These are phyloP conservation scores for Yamadazyma dushanensis DNA, from an alignment of 1,139 yeast species.

Conservation along the genomic window DNA sequence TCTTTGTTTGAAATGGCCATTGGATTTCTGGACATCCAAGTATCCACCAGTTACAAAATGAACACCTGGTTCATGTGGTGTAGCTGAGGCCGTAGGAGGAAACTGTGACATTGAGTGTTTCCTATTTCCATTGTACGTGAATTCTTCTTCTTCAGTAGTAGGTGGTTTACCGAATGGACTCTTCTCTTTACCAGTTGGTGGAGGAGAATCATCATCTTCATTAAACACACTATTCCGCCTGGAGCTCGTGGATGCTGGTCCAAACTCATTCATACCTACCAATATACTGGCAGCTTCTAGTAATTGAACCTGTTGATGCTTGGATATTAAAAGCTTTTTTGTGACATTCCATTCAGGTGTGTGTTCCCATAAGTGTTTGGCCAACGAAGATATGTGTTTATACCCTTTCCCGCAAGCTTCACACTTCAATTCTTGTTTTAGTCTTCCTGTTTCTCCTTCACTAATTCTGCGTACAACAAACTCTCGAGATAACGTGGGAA, in stretches of 20 bases:
- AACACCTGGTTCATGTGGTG: slow-evolving; percentile 6
- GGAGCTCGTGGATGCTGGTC: slow-evolving; percentile 6
- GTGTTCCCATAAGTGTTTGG: slow-evolving; percentile 77
- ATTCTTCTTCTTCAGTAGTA: background rate
- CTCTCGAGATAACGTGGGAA: slow-evolving; percentile 61
- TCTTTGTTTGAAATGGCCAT: slow-evolving; percentile 5
- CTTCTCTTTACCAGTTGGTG: slow-evolving; percentile 3
- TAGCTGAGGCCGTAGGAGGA: slow-evolving; percentile 15
- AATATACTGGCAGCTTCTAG: slow-evolving; percentile 86
- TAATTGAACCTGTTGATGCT: slow-evolving; percentile 88
- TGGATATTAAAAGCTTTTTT: slow-evolving; percentile 74
- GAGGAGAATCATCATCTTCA: slow-evolving; percentile 15
- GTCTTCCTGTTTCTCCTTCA: slow-evolving; percentile 83
- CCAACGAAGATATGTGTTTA: slow-evolving; percentile 77
- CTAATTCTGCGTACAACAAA: slow-evolving; percentile 80
- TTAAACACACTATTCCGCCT: slow-evolving; percentile 17
- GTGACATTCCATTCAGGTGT: slow-evolving; percentile 93
- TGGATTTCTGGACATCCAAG: slow-evolving; percentile 8
- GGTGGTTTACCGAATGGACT: background rate
- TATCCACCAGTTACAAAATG: slow-evolving; percentile 10
- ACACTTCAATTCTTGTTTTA: slow-evolving; percentile 80
- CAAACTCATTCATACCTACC: slow-evolving; percentile 71
- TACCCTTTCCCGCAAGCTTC: slow-evolving; percentile 91
- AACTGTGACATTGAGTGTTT: slow-evolving; percentile 19
- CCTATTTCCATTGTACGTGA: slow-evolving; percentile 2